Evolutionary conservation across 345 rosid genomes (phyloP).

Genomic region (Capsella bursapastoris): DNA sequence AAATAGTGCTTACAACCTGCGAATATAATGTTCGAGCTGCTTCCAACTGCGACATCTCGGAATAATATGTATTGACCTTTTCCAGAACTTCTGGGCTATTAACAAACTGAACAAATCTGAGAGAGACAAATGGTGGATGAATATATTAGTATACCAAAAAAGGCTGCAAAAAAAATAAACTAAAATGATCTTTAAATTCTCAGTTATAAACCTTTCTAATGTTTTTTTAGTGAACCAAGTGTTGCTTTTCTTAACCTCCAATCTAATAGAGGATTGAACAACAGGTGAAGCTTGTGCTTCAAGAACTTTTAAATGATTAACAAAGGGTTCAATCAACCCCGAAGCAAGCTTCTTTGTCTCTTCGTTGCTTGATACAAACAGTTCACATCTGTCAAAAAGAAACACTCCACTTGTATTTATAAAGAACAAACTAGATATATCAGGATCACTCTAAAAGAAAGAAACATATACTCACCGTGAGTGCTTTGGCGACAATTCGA

Average conservation of each 20-base stretch:
- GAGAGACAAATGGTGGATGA: background rate
- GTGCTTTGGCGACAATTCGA: constrained; percentile 79
- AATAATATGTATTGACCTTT: constrained; percentile 70
- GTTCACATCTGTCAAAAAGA: constrained; percentile 53
- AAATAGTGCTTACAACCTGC: constrained; percentile 46
- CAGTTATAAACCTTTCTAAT: constrained; percentile 67
- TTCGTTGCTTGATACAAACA: constrained; percentile 74
- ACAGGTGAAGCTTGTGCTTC: constrained; percentile 63
- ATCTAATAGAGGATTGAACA: constrained; percentile 59
- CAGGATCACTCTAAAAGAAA: background rate
- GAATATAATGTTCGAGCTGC: constrained; percentile 78
- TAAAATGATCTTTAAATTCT: constrained; percentile 8
- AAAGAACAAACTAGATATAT: background rate
- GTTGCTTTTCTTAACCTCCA: constrained; percentile 58
- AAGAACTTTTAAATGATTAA: constrained; percentile 71
- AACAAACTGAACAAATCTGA: constrained; percentile 93
- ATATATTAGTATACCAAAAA: constrained; percentile 1
- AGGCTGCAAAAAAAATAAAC: background rate
- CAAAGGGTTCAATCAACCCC: constrained; percentile 78
- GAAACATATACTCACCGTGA: constrained; percentile 56
- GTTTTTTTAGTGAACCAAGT: constrained; percentile 94
- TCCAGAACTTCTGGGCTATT: constrained; percentile 85
- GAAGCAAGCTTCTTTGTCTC: constrained; percentile 85
- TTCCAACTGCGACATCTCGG: constrained; percentile 93
- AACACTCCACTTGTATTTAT: background rate